Base-by-base conservation (phyloP, 371 early-diverging fungal genomes). In the Choanephora cucurbitarum region DNA sequence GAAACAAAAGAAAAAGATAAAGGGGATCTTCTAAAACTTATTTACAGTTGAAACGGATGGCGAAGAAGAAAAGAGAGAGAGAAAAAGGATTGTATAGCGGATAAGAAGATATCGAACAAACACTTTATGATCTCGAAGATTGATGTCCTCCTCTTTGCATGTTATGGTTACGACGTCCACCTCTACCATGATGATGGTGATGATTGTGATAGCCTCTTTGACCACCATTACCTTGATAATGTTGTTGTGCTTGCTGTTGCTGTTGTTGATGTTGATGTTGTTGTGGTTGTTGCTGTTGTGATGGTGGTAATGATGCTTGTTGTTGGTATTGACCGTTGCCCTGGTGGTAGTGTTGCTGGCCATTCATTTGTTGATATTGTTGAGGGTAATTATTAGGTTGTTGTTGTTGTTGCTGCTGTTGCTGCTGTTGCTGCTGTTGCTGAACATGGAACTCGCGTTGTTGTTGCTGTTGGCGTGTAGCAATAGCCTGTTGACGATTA, bases 401-500 rank as follows among this genome's bases (percentile, higher is more conserved):
- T n/a, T n/a, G n/a, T n/a, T n/a, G n/a, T n/a, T n/a, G n/a, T n/a
- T n/a, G n/a, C n/a, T n/a, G n/a, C n/a, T n/a, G n/a, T n/a, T n/a
- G n/a, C n/a, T n/a, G n/a, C n/a, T n/a, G n/a, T n/a, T n/a, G n/a
- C n/a, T n/a, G n/a, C n/a, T n/a, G n/a, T n/a, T n/a, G n/a, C n/a
- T n/a, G 55, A 40, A 32, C 15, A 23, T 43, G 42, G 14, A 24
- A 32, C 32, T 60, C 61, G 31, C 71, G 70, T 13, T 75, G 70
- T 19, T 76, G 73, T 22, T 81, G 80, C 23, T 70, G 69, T 32
- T 69, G 79, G 32, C 78, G 73, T 13, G 75, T 76, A 44, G 73
- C 73, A 31, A 74, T 64, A 22, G 80, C 77, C 37, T 70, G 72
- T 40, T 78, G 66, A n/a, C 57, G 63, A n/a, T 67, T 57, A 18